Evolutionary conservation across 176 grass and related monocot genomes (phyloP).

Genomic region (Eleusine indica): DNA sequence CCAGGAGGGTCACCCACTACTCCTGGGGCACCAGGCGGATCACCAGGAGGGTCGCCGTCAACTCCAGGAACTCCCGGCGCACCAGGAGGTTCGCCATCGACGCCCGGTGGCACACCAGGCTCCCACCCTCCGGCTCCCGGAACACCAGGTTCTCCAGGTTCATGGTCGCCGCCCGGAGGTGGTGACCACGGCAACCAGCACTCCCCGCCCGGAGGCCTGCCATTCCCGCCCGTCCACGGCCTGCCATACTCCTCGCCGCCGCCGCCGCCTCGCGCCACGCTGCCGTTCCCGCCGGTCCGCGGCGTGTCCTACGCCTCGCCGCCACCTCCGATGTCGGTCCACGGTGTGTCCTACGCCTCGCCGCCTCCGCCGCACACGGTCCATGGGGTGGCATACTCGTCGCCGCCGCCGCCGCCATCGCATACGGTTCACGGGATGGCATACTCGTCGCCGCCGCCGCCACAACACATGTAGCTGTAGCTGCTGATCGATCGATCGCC

Average conservation of each 20-base stretch:
- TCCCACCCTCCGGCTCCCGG: neutral
- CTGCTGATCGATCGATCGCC: constrained; percentile 11
- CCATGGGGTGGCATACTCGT: constrained; percentile 44
- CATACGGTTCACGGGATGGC: constrained; percentile 36
- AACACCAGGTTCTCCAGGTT: constrained; percentile 9
- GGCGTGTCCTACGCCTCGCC: constrained; percentile 57
- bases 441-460: constrained; percentile 48
- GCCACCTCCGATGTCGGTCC: constrained; percentile 37
- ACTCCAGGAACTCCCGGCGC: neutral
- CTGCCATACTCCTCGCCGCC: constrained; percentile 64
- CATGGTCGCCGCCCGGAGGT: constrained; percentile 18
- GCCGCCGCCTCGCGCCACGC: neutral
- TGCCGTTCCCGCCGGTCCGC: constrained; percentile 38
- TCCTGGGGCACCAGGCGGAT: neutral
- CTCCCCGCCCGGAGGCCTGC: neutral
- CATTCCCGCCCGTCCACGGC: constrained; percentile 63
- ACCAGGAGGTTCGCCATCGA: neutral
- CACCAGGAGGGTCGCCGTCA: neutral
- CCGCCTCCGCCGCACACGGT: constrained; percentile 42
- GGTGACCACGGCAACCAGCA: constrained; percentile 31
- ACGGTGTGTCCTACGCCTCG: constrained; percentile 55
- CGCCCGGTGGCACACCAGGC: neutral
- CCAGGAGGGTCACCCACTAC: neutral
- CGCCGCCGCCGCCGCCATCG: constrained; percentile 39
- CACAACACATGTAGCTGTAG: constrained; percentile 38